Percentiles rank a stretch among this genome's conserved stretches.
Evolutionary conservation across 148 eudicot species (phyloP).

Genomic region (Rheum nobile): DNA sequence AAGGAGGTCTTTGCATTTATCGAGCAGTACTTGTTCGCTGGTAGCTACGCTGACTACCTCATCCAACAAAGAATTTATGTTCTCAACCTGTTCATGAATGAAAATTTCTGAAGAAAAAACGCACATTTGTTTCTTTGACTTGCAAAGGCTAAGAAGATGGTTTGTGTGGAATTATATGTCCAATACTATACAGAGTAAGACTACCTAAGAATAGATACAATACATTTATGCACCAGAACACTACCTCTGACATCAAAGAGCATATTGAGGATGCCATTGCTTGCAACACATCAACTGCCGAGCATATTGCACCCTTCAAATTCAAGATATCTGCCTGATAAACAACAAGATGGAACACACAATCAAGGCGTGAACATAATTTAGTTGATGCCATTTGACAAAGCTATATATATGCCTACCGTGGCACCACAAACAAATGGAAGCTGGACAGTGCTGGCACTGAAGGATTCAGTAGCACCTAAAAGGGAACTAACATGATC

Average conservation of each 20-base stretch:
- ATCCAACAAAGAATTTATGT: conserved; percentile 32
- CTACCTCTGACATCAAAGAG: conserved; percentile 47
- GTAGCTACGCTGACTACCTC: conserved; percentile 40
- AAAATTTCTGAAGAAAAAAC: background rate
- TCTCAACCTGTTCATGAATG: conserved; percentile 44
- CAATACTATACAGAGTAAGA: background rate
- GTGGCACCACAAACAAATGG: conserved; percentile 68
- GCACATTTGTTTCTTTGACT: no score
- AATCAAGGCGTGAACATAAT: background rate
- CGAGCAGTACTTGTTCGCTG: conserved; percentile 41
- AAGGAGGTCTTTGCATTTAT: conserved; percentile 50
- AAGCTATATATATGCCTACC: conserved; percentile 26
- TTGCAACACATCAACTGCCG: conserved; percentile 84
- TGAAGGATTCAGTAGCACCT: conserved; percentile 49
- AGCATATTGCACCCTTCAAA: conserved; percentile 55
- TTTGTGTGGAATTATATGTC: background rate
- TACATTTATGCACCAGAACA: background rate
- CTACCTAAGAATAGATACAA: background rate
- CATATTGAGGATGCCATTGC: conserved; percentile 59
- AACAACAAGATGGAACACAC: background rate
- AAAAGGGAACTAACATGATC: conserved; percentile 52
- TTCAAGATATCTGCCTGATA: conserved; percentile 51
- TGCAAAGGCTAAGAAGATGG: no score
- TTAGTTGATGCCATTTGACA: background rate
- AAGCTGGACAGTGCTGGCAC: conserved; percentile 67